phyloP scores from a whole-genome alignment of 768 basidiomycete genomes.

The Suillus alpinus region DNA sequence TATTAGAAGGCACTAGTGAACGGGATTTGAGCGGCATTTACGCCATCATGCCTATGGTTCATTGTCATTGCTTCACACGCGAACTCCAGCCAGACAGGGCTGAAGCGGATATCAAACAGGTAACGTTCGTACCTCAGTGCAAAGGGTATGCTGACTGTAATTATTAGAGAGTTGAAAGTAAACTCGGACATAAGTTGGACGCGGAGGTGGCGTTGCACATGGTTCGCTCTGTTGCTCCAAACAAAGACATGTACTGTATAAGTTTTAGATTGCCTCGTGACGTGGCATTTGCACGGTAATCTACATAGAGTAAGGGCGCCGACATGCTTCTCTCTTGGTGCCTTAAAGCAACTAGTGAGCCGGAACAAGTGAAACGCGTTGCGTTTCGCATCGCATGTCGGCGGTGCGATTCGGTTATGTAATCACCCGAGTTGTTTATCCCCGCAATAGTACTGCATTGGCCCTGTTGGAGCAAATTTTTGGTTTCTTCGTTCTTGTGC shows the following conservation, averaged over 20 bases:
- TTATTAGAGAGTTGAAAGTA: conserved; percentile 67
- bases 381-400: conserved; percentile 12
- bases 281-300: conserved; percentile 34
- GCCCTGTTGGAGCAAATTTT: conserved; percentile 6
- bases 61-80: conserved; percentile 95
- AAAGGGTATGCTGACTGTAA: conserved; percentile 12
- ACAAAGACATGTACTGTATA: conserved; percentile 97
- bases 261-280: conserved; percentile 70
- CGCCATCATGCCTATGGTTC: conserved; percentile 77
- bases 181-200: conserved; percentile 53
- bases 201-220: conserved; percentile 57
- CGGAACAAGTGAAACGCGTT: background rate
- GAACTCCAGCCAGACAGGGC: conserved; percentile 70
- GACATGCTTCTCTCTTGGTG: conserved; percentile 1
- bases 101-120: conserved; percentile 76
- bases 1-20: conserved; percentile 32
- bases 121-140: conserved; percentile 30
- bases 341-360: background rate
- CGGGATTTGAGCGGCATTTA: conserved; percentile 48
- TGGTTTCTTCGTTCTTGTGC: background rate
- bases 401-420: conserved; percentile 29
- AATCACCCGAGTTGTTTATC: conserved; percentile 28
- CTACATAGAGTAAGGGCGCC: background rate
- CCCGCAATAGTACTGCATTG: conserved; percentile 26
- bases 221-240: conserved; percentile 92